Evolutionary conservation across 495 filamentous ascomycete genomes (phyloP).

Genomic region (Daldinia vernicosa): DNA sequence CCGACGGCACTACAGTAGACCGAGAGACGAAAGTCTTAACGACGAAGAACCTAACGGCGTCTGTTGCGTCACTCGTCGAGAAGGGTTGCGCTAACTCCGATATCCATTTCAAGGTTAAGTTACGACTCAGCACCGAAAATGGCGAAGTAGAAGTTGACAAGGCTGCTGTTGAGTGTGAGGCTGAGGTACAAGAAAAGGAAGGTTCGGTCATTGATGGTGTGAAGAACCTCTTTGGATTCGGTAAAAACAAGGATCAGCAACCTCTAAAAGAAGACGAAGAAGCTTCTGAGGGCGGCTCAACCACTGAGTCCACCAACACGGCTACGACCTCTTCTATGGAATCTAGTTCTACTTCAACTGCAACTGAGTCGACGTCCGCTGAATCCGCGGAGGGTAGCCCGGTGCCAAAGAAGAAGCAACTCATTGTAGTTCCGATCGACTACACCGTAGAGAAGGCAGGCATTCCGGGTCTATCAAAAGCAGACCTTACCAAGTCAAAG

Average conservation of each 20-base stretch:
- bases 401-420: slow-evolving; percentile 67
- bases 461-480: slow-evolving; percentile 62
- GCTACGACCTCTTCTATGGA: slow-evolving; percentile 47
- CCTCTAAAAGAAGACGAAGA: slow-evolving; percentile 70
- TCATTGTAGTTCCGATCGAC: slow-evolving; percentile 74
- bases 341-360: slow-evolving; percentile 54
- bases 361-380: slow-evolving; percentile 53
- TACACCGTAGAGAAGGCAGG: slow-evolving; percentile 70
- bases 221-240: slow-evolving; percentile 94
- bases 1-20: slow-evolving; percentile 50
- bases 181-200: slow-evolving; percentile 73
- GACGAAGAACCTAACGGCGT: slow-evolving; percentile 85
- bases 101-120: slow-evolving; percentile 79
- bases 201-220: slow-evolving; percentile 87
- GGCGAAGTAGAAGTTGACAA: slow-evolving; percentile 84
- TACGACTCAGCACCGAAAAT: slow-evolving; percentile 74
- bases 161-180: slow-evolving; percentile 84
- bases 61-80: slow-evolving; percentile 76
- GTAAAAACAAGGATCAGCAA: slow-evolving; percentile 83
- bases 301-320: slow-evolving; percentile 45
- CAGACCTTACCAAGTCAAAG: slow-evolving; percentile 71
- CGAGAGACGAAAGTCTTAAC: slow-evolving; percentile 63
- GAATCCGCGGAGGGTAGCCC: slow-evolving; percentile 54
- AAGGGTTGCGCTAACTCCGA: slow-evolving; percentile 78
- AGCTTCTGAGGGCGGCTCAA: slow-evolving; percentile 58